Base-by-base conservation (phyloP, 2,329 filamentous ascomycete genomes). In the Ophiostoma sp. region DNA sequence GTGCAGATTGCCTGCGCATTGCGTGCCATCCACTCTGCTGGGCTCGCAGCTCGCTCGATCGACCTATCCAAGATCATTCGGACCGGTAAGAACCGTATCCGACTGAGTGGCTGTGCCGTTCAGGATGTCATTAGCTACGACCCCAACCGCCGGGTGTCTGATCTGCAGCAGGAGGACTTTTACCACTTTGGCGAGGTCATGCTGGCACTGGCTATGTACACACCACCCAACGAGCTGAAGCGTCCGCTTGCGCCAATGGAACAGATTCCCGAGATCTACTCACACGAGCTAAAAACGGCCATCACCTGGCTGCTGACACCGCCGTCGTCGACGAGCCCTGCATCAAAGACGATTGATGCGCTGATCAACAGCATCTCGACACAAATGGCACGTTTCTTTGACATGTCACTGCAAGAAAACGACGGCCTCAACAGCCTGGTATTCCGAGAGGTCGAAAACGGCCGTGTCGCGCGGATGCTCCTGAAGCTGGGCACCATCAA, bases 61-160 rank as follows among this genome's bases (percentile, higher is more conserved):
- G 92, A 95, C 71, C 85, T 92, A 15, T 94, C 88, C 79, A 98
- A 98, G 78, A 89, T 99, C 71, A 85, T 99, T 20, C 77, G 98
- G 31, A 97, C 94, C 0, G 91, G 93, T 64, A 97, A 94, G 80
- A 95, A 94, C 77, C 90, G 94, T 41, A 87, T 99, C 73, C 89
- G 94, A 41, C 83, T 99, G 60, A 94, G 91, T 76, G 93, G 91
- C 20, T 98, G 94, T 79, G 91, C 90, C 1, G 90, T 99, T 41
- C 83, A 97, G 72, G 95, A 99, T 76, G 93, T 99, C 44, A 86
- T 96, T 23, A 89, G 96, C 72, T 93, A 88, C 76, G 94, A 97
- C 68, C 83, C 85, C 41, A 84, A 87, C 68, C 87, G 87, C 33
- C 84, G 90, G 2, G 75, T 94, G 1, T 79, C 86, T 23, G 93